These are phyloP conservation scores for Pleodorina starrii DNA, from an alignment of 139 green algal genomes.

Conservation along the genomic window DNA sequence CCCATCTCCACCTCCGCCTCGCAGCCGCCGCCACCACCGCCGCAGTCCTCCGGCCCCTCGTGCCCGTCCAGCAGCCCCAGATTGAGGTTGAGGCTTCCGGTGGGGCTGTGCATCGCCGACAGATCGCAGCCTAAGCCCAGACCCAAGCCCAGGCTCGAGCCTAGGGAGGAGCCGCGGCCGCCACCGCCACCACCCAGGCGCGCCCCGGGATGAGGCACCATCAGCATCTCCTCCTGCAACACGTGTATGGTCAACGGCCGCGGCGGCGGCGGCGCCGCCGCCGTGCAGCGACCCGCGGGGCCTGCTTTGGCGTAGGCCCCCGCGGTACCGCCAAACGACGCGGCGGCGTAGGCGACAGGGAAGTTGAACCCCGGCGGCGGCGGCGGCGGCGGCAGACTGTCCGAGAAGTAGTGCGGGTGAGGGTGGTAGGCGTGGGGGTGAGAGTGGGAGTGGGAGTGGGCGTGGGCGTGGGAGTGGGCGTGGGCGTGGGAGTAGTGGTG, in stretches of 20 bases:
- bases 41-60: too few relatives aligned
- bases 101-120: conserved; percentile 16
- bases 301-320: neutral
- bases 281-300: too few relatives aligned
- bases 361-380: too few relatives aligned
- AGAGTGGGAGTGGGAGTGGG: too few relatives aligned
- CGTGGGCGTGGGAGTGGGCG: neutral
- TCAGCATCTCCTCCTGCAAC: conserved; percentile 25
- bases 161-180: neutral
- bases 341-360: neutral
- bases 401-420: too few relatives aligned
- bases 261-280: too few relatives aligned
- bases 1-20: neutral
- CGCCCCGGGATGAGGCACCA: neutral
- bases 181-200: neutral
- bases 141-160: too few relatives aligned
- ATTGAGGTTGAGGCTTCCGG: conserved; percentile 8
- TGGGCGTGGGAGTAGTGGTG: neutral
- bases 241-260: conserved; percentile 31
- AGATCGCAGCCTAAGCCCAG: too few relatives aligned
- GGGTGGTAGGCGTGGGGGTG: too few relatives aligned
- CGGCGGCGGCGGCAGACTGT: neutral
- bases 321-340: neutral
- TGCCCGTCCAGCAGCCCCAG: neutral
- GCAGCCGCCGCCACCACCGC: too few relatives aligned